Evolutionary conservation across 2,329 filamentous ascomycete species (phyloP), one percentile per base, ranked within the genome.

Genomic region (Bimuria novae-zelandiae): DNA sequence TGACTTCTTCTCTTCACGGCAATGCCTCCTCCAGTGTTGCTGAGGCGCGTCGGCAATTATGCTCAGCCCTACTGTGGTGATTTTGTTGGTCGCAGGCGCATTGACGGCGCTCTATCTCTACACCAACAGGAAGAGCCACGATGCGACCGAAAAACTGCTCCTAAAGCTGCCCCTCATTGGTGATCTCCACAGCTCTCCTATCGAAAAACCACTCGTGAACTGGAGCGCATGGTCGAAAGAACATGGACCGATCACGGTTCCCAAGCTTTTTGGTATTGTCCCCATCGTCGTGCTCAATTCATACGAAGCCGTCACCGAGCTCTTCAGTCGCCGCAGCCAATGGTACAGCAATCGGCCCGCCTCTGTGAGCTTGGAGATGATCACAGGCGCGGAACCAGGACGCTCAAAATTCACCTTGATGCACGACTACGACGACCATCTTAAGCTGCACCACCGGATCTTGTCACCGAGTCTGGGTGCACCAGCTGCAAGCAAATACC

Each of bases 401-500:
- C 40, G 23, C 25, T 29, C 40, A 27, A 30, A 17, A 30, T 43
- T 43, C 8, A 43, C 40, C 40, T 19, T 43, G 40, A 43, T 43
- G 40, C 40, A 43, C 25, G 40, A 43, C n/a, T 43, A 43, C 19
- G 40, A 43, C 17, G 40, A 43, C n/a, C 40, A 43, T 30, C 40
- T 43, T 6, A 43, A 43, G 40, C 25, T 30, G 11, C 40, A 43
- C 16, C 40, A 43, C 11, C 40, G 40, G 25, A 30, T 43, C 23
- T 25, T 43, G 14, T 29, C 40, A 2, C 25, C 40, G 7, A 30
- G 40, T 43, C 25, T 43, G 40, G 40, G 40, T 12, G 40, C 40
- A 10, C 23, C 40, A 16, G 40, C 40, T 11, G 25, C 40, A 19
- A 30, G 4, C 8, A 43, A 29, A 7, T 43, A 30, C 16, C 40